Percentiles rank a stretch among this genome's conserved stretches.
phyloP scores from a whole-genome alignment of 2,329 filamentous ascomycete genomes.

The Berkeleyomyces rouxiae region DNA sequence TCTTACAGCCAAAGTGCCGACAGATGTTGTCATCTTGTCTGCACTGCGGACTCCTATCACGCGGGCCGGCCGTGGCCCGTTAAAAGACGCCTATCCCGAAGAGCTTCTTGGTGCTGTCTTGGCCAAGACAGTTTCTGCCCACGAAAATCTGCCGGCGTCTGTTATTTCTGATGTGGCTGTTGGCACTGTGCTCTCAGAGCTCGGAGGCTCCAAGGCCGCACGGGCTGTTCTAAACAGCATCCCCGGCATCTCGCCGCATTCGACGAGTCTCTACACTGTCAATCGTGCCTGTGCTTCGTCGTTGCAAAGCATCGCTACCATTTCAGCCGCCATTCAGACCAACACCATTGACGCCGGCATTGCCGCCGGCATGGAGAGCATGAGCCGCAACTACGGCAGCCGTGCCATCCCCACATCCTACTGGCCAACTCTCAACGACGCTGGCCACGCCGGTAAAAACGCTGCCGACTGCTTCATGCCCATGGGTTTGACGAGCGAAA shows the following conservation, averaged over 20 bases:
- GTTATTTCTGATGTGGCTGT: constrained; percentile 50
- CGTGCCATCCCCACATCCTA: constrained; percentile 69
- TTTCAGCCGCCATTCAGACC: constrained; percentile 59
- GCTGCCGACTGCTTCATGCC: constrained; percentile 80
- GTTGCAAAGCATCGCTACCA: constrained; percentile 56
- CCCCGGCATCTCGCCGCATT: constrained; percentile 43
- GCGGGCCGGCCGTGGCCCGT: constrained; percentile 77
- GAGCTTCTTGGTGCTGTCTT: constrained; percentile 70
- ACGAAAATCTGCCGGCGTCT: constrained; percentile 53
- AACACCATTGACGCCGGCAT: constrained; percentile 60
- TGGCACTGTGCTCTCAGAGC: constrained; percentile 77
- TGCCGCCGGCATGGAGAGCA: constrained; percentile 86
- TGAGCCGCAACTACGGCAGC: constrained; percentile 79
- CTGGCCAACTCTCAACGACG: constrained; percentile 51
- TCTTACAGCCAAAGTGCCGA: constrained; percentile 2
- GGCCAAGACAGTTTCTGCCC: constrained; percentile 31
- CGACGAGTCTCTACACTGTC: constrained; percentile 66
- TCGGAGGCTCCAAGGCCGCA: constrained; percentile 77
- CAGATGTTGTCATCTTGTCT: constrained; percentile 84
- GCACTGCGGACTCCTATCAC: constrained; percentile 76
- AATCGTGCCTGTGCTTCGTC: constrained; percentile 76
- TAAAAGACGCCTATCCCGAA: constrained; percentile 88
- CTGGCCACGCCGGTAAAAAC: constrained; percentile 45
- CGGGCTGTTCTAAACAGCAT: constrained; percentile 82
- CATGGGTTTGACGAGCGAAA: constrained; percentile 84